Percentiles rank a stretch among this genome's conserved stretches.
These are phyloP conservation scores for Blepharisma stoltei DNA, from an alignment of 73 alveolate genomes.

Conservation along the genomic window DNA sequence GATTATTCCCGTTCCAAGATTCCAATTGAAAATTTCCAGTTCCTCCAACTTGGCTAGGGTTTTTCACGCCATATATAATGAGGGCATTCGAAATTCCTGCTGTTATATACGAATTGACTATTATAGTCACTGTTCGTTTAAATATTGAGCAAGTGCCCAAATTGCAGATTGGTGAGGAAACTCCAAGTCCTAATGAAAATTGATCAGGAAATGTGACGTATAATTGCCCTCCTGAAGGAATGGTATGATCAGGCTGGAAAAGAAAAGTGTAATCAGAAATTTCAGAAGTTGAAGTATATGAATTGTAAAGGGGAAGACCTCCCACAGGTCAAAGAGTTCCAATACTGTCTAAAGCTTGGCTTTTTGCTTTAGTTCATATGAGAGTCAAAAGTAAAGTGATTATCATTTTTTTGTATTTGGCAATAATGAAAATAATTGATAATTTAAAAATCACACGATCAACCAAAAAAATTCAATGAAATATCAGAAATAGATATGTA, in stretches of 20 bases:
- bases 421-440: too few species aligned
- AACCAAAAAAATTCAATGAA: too few species aligned
- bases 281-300: background rate
- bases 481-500: too few species aligned
- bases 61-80: constrained; percentile 32
- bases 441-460: too few species aligned
- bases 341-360: background rate
- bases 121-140: background rate
- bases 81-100: background rate
- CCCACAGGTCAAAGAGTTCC: constrained; percentile 21
- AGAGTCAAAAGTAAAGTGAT: too few species aligned
- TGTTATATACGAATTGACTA: background rate
- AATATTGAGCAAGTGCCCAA: constrained; percentile 3
- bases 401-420: too few species aligned
- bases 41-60: constrained; percentile 51
- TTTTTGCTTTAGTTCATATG: too few species aligned
- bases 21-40: constrained; percentile 55
- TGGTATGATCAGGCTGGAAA: background rate
- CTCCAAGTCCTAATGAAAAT: background rate
- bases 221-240: background rate
- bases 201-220: constrained; percentile 10
- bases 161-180: background rate
- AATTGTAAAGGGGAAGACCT: background rate
- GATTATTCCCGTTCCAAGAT: constrained; percentile 40
- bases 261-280: background rate